These are phyloP conservation scores for Ogataea trehaloabstinens DNA, from an alignment of 805 yeast genomes.

Conservation along the genomic window DNA sequence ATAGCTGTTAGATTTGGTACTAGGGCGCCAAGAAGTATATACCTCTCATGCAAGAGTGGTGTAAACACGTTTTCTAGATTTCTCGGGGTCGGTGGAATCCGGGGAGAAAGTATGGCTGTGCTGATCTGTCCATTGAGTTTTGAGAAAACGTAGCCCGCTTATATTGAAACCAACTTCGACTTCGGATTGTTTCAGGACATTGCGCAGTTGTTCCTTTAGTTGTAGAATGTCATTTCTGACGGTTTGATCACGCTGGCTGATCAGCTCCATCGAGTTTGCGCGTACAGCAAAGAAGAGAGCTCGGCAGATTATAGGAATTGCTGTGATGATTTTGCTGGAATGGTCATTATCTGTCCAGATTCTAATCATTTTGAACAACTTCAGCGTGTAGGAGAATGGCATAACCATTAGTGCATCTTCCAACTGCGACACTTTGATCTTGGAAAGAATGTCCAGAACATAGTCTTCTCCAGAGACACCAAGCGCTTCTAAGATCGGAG, in stretches of 20 bases:
- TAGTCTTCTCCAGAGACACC: slow-evolving; percentile 71
- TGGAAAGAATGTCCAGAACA: slow-evolving; percentile 66
- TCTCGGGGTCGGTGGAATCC: slow-evolving; percentile 46
- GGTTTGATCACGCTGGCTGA: slow-evolving; percentile 60
- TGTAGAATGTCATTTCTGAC: slow-evolving; percentile 62
- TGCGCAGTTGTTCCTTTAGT: slow-evolving; percentile 63
- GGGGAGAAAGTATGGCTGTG: slow-evolving; percentile 65
- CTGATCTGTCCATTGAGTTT: slow-evolving; percentile 72
- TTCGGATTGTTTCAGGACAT: slow-evolving; percentile 48
- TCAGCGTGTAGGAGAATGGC: slow-evolving; percentile 81
- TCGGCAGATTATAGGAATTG: slow-evolving; percentile 66
- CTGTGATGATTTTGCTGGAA: slow-evolving; percentile 41
- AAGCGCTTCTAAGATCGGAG: slow-evolving; percentile 74
- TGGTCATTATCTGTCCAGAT: slow-evolving; percentile 60
- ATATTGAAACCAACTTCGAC: slow-evolving; percentile 77
- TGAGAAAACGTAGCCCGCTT: slow-evolving; percentile 74
- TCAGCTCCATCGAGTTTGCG: slow-evolving; percentile 75
- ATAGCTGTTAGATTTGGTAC: too few relatives aligned
- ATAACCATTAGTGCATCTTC: slow-evolving; percentile 91
- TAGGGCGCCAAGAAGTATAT: too few relatives aligned
- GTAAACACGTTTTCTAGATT: slow-evolving; percentile 70
- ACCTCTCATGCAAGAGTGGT: slow-evolving; percentile 31
- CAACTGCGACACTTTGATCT: slow-evolving; percentile 78
- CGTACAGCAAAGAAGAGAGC: slow-evolving; percentile 73
- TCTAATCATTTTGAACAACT: slow-evolving; percentile 69